Evolutionary conservation across 352 stramenopile species (phyloP), one percentile per base, ranked within the genome.

Genomic region (Phytopythium litorale): DNA sequence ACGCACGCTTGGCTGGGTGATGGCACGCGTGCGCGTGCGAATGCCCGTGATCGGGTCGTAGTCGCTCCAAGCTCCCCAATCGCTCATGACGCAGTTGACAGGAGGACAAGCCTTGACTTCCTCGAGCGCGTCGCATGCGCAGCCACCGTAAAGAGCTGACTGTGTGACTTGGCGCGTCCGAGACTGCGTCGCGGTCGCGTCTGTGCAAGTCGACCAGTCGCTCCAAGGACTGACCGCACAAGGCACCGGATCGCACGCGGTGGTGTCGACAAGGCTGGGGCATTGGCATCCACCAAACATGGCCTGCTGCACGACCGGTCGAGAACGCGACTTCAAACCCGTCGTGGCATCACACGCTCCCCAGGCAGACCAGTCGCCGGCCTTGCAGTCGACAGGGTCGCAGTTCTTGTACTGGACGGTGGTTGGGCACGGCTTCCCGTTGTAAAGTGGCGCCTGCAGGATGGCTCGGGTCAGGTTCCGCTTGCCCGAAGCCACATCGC

Each of bases 211-310:
- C 0, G 67, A 75, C 73, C 77, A 88, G n/a, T 84, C 74, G 33
- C 65, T 71, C 52, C 71, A 89, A 13, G 65, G 62, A 12, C 68
- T 75, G 38, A 86, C 56, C 0, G 49, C 61, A 35, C 81, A 91
- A 2, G 71, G 38, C 9, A 87, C 61, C 0, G 76, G 67, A 49
- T 89, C 79, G n/a, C 81, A 91, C 13, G 48, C 51, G 0, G 59
- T 67, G 1, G 64, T 50, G 8, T 88, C 64, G 0, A 55, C 68
- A n/a, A 91, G 73, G 3, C 56, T 19, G 2, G 73, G 78, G 32
- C 81, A 91, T 49, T 64, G 63, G 9, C 63, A 66, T 15, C 81
- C 81, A 9, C 81, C 81, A 48, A 88, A 89, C 50, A 84, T 57
- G 58, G 84, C 78, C 1, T 56, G 4, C 42, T 76, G 76, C 11